Conservation (phyloP, 148 eudicot genomes). For the Mesembryanthemum crystallinum region DNA sequence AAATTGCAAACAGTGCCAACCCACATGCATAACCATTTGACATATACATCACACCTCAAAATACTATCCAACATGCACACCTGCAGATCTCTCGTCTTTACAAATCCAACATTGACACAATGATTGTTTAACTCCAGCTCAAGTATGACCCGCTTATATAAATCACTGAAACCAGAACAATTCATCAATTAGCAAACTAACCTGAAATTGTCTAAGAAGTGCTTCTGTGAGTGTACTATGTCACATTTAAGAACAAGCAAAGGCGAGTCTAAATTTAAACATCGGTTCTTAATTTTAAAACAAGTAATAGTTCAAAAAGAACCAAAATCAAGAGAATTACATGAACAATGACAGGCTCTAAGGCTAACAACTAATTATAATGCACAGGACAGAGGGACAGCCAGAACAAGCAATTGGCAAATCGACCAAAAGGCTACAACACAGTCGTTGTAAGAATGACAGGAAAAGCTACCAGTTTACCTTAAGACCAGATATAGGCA, state of each 20-base stretch:
- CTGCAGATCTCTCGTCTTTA: background rate
- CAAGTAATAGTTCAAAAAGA: background rate
- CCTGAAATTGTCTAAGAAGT: background rate
- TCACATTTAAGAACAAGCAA: background rate
- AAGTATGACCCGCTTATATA: background rate
- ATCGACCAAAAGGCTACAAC: no score
- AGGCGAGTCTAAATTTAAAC: background rate
- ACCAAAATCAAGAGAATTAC: no score
- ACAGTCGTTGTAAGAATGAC: no score
- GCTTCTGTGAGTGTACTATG: background rate
- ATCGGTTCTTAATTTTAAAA: background rate
- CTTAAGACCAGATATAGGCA: no score
- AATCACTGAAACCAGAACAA: constrained; percentile 14
- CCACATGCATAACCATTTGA: background rate
- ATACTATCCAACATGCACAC: constrained; percentile 1
- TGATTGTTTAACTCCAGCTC: background rate
- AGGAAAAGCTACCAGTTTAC: no score
- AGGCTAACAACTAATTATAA: no score
- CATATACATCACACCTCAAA: background rate
- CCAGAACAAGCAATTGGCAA: no score
- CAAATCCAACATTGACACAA: background rate
- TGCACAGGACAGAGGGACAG: no score
- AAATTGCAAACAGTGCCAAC: background rate
- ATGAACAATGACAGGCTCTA: no score
- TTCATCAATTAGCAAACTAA: background rate